These are phyloP conservation scores for Sugiyamaella qingdaonensis DNA, from an alignment of 805 yeast genomes.

Conservation along the genomic window DNA sequence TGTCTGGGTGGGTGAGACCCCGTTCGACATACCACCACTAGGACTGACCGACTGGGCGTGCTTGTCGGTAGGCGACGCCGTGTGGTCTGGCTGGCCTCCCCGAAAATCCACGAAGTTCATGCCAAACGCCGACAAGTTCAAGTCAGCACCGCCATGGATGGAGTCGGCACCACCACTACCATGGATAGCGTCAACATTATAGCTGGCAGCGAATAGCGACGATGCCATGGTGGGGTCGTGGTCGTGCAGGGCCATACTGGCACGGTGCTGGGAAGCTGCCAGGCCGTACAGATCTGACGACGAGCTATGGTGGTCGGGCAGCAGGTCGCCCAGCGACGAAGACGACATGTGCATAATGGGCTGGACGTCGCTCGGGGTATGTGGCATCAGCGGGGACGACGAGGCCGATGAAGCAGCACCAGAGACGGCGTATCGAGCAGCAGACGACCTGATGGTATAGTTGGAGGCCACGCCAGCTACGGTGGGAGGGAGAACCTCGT, in stretches of 20 bases:
- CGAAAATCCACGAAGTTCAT: not conserved
- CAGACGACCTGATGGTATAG: not conserved
- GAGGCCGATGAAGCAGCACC: slow-evolving; percentile 5
- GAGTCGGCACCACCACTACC: too few relatives aligned
- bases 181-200: not conserved
- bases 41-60: not conserved
- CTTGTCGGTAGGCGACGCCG: not conserved
- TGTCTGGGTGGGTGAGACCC: not conserved
- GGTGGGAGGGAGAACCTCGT: not conserved
- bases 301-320: not conserved
- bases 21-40: not conserved
- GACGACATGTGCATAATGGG: not conserved
- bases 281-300: not conserved
- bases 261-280: not conserved
- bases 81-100: not conserved
- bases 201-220: not conserved
- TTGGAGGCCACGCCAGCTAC: not conserved
- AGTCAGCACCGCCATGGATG: not conserved
- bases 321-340: not conserved
- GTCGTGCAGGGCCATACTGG: not conserved
- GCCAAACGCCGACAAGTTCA: not conserved
- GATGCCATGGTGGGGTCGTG: not conserved
- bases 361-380: slow-evolving; percentile 2
- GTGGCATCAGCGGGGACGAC: slow-evolving; percentile 8
- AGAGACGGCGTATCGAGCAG: not conserved